Evolutionary conservation across 2,329 filamentous ascomycete species (phyloP), one percentile per base, ranked within the genome.

Genomic region (Claviceps capensis): DNA sequence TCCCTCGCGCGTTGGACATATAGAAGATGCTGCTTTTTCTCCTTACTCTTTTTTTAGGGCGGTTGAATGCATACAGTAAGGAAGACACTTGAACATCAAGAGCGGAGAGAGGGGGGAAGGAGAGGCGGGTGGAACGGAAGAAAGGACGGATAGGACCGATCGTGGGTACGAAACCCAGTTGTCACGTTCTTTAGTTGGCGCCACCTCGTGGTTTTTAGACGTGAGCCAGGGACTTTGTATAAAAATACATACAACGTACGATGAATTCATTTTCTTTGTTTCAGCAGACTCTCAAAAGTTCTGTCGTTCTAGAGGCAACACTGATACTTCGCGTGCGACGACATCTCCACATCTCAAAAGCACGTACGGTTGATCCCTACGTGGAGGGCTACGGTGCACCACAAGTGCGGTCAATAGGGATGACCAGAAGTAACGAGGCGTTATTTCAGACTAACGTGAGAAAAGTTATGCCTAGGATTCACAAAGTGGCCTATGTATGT

Each of bases 201-300:
- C 55, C 44, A 56, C 57, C 42, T 64, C 57, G 57, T 64, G 58
- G 63, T 63, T 65, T 58, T 60, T 65, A 66, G 63, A 66, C 61
- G 62, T 64, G 60, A 63, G 61, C 59, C 60, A 59, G 56, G 61
- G 61, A 60, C 61, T 62, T 61, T 67, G 65, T 67, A 66, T 67
- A 50, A 48, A 48, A 67, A 63, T 16, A 42, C 23, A 65, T 63
- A 66, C 62, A 65, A 65, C 58, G 58, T 62, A 59, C 58, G 63
- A 64, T 56, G 46, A 51, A 53, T 50, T 36, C n/a, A 43, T 52
- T 38, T 26, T 40, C 23, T 14, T 36, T 49, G 47, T 43, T 22
- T 14, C 11, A 11, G 30, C 30, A 34, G 30, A 34, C 1, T 34
- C 30, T 34, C 30, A 11, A 34, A 11, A 34, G 30, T 9, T 34